phyloP scores from a whole-genome alignment of 2,329 filamentous ascomycete species.

The Calonectria crousiana region DNA sequence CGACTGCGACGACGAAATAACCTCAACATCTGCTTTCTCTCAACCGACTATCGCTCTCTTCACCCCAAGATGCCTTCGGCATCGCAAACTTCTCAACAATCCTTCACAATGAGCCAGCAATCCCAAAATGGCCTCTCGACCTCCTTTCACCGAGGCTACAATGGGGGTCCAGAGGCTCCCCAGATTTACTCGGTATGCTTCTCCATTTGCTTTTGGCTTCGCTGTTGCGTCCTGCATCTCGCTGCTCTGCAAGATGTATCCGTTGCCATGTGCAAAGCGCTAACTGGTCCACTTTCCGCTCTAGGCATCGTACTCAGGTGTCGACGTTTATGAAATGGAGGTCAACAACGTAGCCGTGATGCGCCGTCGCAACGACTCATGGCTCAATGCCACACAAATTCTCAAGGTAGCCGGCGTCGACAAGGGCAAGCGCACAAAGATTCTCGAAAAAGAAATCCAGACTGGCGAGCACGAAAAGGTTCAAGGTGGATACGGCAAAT shows the following conservation, averaged over 20 bases:
- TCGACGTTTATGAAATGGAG: slow-evolving; percentile 99
- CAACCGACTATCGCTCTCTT: not conserved
- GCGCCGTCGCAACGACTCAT: slow-evolving; percentile 93
- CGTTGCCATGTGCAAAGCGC: slow-evolving; percentile 19
- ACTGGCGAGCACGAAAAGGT: slow-evolving; percentile 98
- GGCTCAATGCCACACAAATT: slow-evolving; percentile 98
- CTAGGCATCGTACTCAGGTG: slow-evolving; percentile 90
- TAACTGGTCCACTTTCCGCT: slow-evolving; percentile 25
- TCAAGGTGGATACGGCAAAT: slow-evolving; percentile 98
- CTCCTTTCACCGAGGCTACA: slow-evolving; percentile 53
- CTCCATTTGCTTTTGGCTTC: not conserved
- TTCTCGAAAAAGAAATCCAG: slow-evolving; percentile 96
- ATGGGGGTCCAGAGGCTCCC: slow-evolving; percentile 56
- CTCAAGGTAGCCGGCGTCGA: slow-evolving; percentile 97
- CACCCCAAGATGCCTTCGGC: slow-evolving; percentile 53
- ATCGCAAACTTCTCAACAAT: slow-evolving; percentile 67
- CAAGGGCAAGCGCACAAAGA: slow-evolving; percentile 97
- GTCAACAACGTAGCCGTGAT: slow-evolving; percentile 94
- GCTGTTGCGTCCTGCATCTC: not conserved
- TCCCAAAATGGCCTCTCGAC: slow-evolving; percentile 56
- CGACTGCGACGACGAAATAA: slow-evolving; percentile 5
- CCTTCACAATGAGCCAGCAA: slow-evolving; percentile 69
- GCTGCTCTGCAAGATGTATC: not conserved
- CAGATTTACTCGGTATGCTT: slow-evolving; percentile 72
- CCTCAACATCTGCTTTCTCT: not conserved